Conservation (phyloP, 2,329 filamentous ascomycete genomes). For the Neopestalotiopsis clavispora region DNA sequence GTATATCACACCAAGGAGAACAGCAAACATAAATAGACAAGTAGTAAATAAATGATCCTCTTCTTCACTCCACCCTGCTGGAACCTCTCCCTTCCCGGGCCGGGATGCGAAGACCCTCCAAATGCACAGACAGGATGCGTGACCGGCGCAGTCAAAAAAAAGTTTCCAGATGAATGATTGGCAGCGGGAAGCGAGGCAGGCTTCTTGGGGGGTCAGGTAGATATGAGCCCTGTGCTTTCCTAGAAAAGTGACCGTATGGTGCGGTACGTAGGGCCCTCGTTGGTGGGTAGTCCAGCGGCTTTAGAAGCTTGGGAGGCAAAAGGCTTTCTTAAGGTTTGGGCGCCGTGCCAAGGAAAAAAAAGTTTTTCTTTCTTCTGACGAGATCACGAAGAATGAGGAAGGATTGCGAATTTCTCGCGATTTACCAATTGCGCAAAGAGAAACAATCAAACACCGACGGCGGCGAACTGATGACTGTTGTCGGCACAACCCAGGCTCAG, state of each 20-base stretch:
- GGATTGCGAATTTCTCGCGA: not conserved
- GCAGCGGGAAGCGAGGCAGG: not conserved
- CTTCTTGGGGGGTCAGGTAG: not conserved
- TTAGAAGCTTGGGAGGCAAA: not conserved
- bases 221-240: not conserved
- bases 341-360: not conserved
- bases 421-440: conserved; percentile 16
- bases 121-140: not conserved
- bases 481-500: not conserved
- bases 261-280: not conserved
- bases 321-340: not conserved
- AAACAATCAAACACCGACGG: conserved; percentile 14
- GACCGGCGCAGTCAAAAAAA: not conserved
- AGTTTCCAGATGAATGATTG: not conserved
- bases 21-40: not conserved
- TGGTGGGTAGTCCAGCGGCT: not conserved
- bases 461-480: not conserved
- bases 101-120: not conserved
- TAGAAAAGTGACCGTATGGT: not conserved
- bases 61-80: not conserved
- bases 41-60: not conserved
- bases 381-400: not conserved
- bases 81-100: not conserved
- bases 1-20: conserved; percentile 1
- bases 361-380: not conserved